Evolutionary conservation across 352 stramenopile genomes (phyloP).

Genomic region (Stramenopiles sp.): DNA sequence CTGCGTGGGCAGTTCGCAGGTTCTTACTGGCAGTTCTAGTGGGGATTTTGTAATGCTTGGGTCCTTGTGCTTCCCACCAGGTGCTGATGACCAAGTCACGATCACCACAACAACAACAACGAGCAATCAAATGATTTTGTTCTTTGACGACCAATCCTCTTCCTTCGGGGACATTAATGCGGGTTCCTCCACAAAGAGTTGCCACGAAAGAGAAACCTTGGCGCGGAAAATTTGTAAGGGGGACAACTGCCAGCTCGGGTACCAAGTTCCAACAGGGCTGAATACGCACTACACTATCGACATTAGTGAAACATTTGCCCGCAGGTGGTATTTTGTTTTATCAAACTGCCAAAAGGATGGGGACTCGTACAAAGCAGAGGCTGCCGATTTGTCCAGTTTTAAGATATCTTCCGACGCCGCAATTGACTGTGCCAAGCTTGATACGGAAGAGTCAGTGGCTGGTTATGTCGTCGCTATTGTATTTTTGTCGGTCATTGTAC

Average conservation of each 20-base stretch:
- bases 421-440: not conserved
- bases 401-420: not conserved
- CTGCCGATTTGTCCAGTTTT: not conserved
- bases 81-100: not conserved
- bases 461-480: not conserved
- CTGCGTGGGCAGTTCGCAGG: no score
- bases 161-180: not conserved
- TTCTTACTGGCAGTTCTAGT: not conserved
- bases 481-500: not conserved
- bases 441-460: not conserved
- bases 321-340: slow-evolving; percentile 3
- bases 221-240: not conserved
- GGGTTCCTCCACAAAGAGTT: not conserved
- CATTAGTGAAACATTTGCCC: not conserved
- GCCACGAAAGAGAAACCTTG: not conserved
- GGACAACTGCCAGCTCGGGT: not conserved
- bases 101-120: not conserved
- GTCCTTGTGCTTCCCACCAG: not conserved
- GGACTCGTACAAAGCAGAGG: not conserved
- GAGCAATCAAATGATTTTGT: not conserved
- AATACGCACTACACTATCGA: not conserved
- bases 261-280: not conserved
- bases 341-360: no score
- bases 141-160: not conserved
- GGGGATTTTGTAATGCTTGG: not conserved